Evolutionary conservation across 805 yeast genomes (phyloP).

Genomic region (Scheffersomyces amazonensis): DNA sequence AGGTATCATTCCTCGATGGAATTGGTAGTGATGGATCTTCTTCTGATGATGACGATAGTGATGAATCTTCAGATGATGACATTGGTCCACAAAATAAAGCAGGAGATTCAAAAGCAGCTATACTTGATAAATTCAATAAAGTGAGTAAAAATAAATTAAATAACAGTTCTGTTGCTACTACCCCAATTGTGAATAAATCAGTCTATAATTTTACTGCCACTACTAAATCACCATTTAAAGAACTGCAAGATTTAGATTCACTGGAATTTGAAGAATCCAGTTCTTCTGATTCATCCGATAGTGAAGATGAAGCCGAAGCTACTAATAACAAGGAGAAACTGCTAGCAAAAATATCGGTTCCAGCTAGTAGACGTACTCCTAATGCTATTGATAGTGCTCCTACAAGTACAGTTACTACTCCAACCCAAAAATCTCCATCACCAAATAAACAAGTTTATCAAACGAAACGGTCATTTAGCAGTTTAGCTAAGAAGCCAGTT

Average conservation of each 20-base stretch:
- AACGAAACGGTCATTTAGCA: too few species aligned
- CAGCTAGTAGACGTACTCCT: too few species aligned
- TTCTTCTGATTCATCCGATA: neutral
- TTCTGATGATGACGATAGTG: neutral
- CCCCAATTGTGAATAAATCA: neutral
- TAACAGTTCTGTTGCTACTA: neutral
- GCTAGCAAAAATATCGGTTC: too few species aligned
- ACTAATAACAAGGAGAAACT: too few species aligned
- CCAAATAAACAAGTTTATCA: too few species aligned
- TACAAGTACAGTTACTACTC: too few species aligned
- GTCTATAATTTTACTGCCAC: neutral
- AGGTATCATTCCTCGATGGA: neutral
- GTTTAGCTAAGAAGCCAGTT: too few species aligned
- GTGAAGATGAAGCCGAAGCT: neutral
- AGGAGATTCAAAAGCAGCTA: neutral
- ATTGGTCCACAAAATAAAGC: neutral
- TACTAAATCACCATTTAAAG: neutral
- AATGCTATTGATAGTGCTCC: too few species aligned
- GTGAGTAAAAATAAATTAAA: neutral
- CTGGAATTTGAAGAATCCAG: slow-evolving; percentile 1
- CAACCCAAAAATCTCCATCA: too few species aligned
- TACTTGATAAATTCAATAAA: neutral
- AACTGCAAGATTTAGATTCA: neutral
- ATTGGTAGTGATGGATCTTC: neutral
- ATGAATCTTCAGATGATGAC: neutral